A percentile compares a stretch with the other conserved stretches of the same genome.
Evolutionary conservation across 768 basidiomycete species (phyloP).

Genomic region (Podaxis mareebaensis): DNA sequence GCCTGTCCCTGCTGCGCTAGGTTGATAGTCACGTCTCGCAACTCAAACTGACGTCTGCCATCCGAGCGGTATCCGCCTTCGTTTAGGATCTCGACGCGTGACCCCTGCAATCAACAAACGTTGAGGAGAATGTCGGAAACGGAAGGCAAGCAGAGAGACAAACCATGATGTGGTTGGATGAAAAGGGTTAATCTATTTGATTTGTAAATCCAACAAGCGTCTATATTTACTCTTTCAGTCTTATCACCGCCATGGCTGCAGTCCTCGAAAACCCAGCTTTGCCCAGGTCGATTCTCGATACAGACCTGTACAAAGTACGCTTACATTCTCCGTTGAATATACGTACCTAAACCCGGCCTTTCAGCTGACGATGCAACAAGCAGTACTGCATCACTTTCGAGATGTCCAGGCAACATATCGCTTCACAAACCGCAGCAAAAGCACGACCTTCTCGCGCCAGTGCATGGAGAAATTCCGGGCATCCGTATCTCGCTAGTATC

Average conservation of each 20-base stretch:
- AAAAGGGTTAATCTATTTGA: neutral
- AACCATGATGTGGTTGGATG: constrained; percentile 3
- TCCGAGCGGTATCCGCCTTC: constrained; percentile 90
- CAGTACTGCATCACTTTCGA: constrained; percentile 78
- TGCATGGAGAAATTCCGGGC: constrained; percentile 62
- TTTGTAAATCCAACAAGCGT: constrained; percentile 10
- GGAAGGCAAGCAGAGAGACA: neutral
- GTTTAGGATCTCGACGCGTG: constrained; percentile 75
- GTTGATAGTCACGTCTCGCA: constrained; percentile 79
- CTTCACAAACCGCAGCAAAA: constrained; percentile 77
- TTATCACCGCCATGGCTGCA: constrained; percentile 37
- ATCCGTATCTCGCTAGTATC: constrained; percentile 48
- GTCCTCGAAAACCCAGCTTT: constrained; percentile 28
- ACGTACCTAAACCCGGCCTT: neutral
- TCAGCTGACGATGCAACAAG: constrained; percentile 96
- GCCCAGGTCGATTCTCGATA: constrained; percentile 77
- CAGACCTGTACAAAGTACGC: constrained; percentile 91
- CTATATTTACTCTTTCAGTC: constrained; percentile 11
- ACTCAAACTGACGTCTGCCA: constrained; percentile 88
- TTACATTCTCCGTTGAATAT: neutral
- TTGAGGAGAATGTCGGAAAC: constrained; percentile 6
- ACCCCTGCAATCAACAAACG: constrained; percentile 33
- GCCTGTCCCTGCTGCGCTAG: constrained; percentile 73
- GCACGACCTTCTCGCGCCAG: constrained; percentile 63
- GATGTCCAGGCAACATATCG: constrained; percentile 66